Conservation (phyloP, 2,329 filamentous ascomycete genomes). For the Mycocentrospora acerina region DNA sequence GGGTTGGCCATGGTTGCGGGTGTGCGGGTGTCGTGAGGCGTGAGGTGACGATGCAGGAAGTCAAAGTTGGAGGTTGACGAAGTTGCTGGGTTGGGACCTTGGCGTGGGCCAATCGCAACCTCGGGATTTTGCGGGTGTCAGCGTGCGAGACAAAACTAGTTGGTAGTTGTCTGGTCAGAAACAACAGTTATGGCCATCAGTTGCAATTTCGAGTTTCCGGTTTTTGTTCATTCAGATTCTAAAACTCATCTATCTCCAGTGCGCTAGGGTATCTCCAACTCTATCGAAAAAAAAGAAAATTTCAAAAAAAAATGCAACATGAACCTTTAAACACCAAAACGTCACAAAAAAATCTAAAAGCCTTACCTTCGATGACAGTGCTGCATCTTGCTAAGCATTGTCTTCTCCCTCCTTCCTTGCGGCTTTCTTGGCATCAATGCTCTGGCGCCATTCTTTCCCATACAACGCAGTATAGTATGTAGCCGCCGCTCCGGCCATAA, state of each 20-base stretch:
- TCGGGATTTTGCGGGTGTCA: constrained; percentile 29
- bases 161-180: too few relatives aligned
- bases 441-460: constrained; percentile 55
- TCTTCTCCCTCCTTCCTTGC: constrained; percentile 37
- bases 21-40: constrained; percentile 8
- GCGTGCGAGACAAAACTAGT: constrained; percentile 4
- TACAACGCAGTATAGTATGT: constrained; percentile 54
- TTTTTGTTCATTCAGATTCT: too few relatives aligned
- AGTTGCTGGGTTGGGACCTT: constrained; percentile 11
- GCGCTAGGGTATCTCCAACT: too few relatives aligned
- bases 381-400: constrained; percentile 15
- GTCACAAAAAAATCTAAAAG: too few relatives aligned
- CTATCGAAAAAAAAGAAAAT: too few relatives aligned
- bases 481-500: constrained; percentile 50
- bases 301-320: too few relatives aligned
- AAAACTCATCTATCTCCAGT: too few relatives aligned
- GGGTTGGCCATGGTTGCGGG: constrained; percentile 9
- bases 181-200: too few relatives aligned
- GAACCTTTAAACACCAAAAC: too few relatives aligned
- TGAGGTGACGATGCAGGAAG: constrained; percentile 11
- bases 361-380: too few relatives aligned
- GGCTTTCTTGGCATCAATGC: constrained; percentile 54
- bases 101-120: constrained; percentile 16
- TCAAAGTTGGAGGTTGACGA: constrained; percentile 10
- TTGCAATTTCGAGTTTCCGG: too few relatives aligned